Evolutionary conservation across 176 grass and related monocot genomes (phyloP).

Genomic region (Bonia amplexicaulis): DNA sequence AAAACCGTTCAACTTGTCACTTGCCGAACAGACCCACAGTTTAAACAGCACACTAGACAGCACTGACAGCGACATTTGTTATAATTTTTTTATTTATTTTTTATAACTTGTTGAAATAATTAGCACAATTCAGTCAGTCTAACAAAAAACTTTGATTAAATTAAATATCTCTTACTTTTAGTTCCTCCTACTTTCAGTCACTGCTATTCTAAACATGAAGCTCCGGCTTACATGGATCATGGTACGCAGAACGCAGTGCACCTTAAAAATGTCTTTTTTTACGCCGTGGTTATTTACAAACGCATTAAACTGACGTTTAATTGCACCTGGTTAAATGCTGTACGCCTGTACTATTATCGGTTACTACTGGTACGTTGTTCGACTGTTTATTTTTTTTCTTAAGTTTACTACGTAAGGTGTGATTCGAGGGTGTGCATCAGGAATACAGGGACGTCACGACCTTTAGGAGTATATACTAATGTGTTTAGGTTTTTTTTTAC

Average conservation of each 20-base stretch:
- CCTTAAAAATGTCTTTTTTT: not conserved
- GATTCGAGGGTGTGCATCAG: not conserved
- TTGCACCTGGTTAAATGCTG: not conserved
- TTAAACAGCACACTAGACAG: too few species aligned
- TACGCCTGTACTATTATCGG: too few species aligned
- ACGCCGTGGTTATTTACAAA: not conserved
- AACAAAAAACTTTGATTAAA: too few species aligned
- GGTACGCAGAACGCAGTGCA: not conserved
- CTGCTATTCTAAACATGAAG: too few species aligned
- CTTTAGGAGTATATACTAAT: not conserved
- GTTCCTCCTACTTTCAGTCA: too few species aligned
- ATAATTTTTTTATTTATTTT: too few species aligned
- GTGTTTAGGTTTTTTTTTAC: not conserved
- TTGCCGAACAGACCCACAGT: too few species aligned
- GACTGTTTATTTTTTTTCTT: not conserved
- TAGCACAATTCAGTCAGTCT: too few species aligned
- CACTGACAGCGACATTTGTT: too few species aligned
- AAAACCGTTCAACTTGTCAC: too few species aligned
- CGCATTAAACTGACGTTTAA: not conserved
- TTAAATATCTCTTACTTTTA: too few species aligned
- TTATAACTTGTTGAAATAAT: too few species aligned
- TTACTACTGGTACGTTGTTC: not conserved
- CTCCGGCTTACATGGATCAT: not conserved
- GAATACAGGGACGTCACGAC: not conserved
- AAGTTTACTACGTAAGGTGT: not conserved